These are phyloP conservation scores for Ophiobolus disseminans DNA, from an alignment of 2,329 filamentous ascomycete genomes.

Conservation along the genomic window DNA sequence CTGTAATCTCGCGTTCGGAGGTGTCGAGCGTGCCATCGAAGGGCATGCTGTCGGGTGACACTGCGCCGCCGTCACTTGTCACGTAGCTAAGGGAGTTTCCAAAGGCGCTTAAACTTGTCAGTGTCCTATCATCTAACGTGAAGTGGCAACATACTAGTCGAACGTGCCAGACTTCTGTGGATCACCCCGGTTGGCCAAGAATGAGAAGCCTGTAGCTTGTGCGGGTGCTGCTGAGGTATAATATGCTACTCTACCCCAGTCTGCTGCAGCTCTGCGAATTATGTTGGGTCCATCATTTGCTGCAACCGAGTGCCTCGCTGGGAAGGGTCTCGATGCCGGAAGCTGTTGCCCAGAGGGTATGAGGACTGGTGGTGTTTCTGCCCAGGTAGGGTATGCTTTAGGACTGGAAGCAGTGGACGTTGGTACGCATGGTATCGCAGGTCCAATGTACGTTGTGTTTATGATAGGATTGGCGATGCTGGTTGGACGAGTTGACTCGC, in stretches of 20 bases:
- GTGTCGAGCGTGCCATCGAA: conserved; percentile 55
- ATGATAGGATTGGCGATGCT: not conserved
- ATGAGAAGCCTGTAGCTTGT: conserved; percentile 61
- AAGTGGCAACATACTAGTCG: conserved; percentile 50
- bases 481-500: conserved; percentile 1
- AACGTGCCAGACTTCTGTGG: conserved; percentile 62
- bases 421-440: conserved; percentile 12
- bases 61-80: conserved; percentile 55
- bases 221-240: conserved; percentile 53
- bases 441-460: conserved; percentile 13
- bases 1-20: conserved; percentile 44
- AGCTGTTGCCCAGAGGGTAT: not conserved
- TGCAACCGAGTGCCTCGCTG: not conserved
- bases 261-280: conserved; percentile 18
- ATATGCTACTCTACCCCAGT: conserved; percentile 57
- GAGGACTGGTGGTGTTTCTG: not conserved
- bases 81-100: conserved; percentile 66
- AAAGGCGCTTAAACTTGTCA: conserved; percentile 50
- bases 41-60: conserved; percentile 56
- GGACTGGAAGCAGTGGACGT: not conserved
- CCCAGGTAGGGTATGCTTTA: not conserved
- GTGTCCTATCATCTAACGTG: not conserved
- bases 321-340: not conserved
- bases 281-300: not conserved
- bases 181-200: conserved; percentile 65